These are phyloP conservation scores for Calocybe gangraenosa DNA, from an alignment of 768 basidiomycete genomes.

Conservation along the genomic window DNA sequence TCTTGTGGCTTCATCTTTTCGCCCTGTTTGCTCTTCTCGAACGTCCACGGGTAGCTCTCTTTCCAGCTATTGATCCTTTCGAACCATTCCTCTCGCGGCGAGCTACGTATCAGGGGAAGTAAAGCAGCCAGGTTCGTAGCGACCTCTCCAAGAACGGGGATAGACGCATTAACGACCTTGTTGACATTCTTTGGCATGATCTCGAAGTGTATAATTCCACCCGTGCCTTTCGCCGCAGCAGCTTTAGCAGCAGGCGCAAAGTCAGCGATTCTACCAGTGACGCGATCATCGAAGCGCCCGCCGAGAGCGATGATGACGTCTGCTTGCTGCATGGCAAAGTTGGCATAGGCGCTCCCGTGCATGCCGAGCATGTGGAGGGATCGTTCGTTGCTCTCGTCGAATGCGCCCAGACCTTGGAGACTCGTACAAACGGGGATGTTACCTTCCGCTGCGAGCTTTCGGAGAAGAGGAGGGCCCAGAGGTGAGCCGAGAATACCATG, in stretches of 20 bases:
- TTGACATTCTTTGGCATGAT: conserved; percentile 99
- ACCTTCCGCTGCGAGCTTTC: conserved; percentile 72
- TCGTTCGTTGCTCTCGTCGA: conserved; percentile 84
- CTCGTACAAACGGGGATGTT: conserved; percentile 98
- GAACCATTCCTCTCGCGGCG: conserved; percentile 79
- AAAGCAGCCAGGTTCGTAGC: conserved; percentile 75
- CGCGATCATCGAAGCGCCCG: conserved; percentile 95
- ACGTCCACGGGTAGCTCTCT: conserved; percentile 85
- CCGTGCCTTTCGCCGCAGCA: conserved; percentile 80
- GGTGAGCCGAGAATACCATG: conserved; percentile 83
- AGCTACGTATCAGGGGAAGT: conserved; percentile 68
- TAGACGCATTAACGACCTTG: conserved; percentile 94
- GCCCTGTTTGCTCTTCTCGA: conserved; percentile 56
- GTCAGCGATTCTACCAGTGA: conserved; percentile 83
- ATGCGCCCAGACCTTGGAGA: conserved; percentile 91
- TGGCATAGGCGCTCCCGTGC: conserved; percentile 98
- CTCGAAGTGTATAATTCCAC: conserved; percentile 99
- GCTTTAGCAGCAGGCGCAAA: conserved; percentile 91
- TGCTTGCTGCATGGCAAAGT: conserved; percentile 95
- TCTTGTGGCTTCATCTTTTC: conserved; percentile 92
- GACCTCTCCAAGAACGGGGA: conserved; percentile 94
- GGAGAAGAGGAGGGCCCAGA: conserved; percentile 78
- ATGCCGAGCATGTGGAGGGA: conserved; percentile 98
- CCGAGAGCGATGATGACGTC: conserved; percentile 98
- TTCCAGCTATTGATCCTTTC: conserved; percentile 83